These are phyloP conservation scores for Dichotomocladium elegans DNA, from an alignment of 371 early-diverging fungal species.

Conservation along the genomic window DNA sequence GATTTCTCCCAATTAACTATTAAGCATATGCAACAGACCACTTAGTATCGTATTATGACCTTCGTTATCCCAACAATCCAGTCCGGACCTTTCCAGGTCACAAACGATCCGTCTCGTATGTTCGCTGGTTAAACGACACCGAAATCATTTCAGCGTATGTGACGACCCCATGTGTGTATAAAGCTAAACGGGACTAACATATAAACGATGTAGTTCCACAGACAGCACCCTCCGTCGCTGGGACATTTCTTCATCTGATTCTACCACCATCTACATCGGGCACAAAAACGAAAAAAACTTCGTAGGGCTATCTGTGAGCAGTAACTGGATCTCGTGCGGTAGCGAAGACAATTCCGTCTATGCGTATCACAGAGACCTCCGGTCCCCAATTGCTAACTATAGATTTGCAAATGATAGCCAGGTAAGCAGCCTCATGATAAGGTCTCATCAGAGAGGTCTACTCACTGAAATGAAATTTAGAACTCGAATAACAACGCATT, in stretches of 20 bases:
- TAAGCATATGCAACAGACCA: constrained; percentile 60
- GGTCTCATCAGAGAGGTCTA: background rate
- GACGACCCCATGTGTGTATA: background rate
- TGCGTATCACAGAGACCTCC: constrained; percentile 71
- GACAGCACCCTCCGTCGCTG: constrained; percentile 88
- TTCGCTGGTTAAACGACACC: constrained; percentile 69
- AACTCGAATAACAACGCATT: constrained; percentile 52
- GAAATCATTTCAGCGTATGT: constrained; percentile 76
- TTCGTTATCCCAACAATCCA: constrained; percentile 67
- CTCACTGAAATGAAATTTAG: too few relatives aligned
- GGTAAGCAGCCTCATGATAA: background rate
- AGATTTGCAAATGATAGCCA: background rate
- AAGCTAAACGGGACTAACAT: background rate
- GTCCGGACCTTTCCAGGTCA: constrained; percentile 76
- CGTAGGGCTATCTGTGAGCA: constrained; percentile 77
- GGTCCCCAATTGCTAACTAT: constrained; percentile 68
- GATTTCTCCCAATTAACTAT: background rate
- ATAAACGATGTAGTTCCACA: constrained; percentile 55
- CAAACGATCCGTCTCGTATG: constrained; percentile 89
- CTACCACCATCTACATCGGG: constrained; percentile 70
- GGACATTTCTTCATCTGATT: constrained; percentile 54
- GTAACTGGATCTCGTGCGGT: constrained; percentile 88
- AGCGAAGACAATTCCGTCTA: constrained; percentile 87
- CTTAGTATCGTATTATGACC: constrained; percentile 82
- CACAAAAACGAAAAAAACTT: constrained; percentile 94